Percentiles rank a stretch among this genome's conserved stretches.
These are phyloP conservation scores for Cynara cardunculus DNA, from an alignment of 129 eudicot species.

Conservation along the genomic window DNA sequence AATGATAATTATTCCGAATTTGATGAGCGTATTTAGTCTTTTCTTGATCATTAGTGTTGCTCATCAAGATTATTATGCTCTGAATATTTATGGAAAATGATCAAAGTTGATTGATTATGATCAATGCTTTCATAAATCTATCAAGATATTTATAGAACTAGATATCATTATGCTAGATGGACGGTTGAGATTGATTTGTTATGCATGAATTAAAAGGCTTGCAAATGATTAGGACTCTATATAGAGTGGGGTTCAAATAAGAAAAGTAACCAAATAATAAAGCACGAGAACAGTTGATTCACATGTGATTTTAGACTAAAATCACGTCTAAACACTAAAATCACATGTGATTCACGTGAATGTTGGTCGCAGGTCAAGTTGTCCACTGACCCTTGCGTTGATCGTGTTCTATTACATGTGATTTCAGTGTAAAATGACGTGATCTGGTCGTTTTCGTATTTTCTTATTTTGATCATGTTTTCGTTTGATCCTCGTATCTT, in stretches of 20 bases:
- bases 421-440: not conserved
- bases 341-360: not conserved
- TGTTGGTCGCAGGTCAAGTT: not conserved
- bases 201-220: not conserved
- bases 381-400: too few relatives aligned
- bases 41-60: not conserved
- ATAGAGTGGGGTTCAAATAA: not conserved
- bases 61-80: not conserved
- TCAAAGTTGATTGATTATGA: not conserved
- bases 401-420: too few relatives aligned
- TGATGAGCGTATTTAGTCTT: not conserved
- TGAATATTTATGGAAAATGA: not conserved
- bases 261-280: not conserved
- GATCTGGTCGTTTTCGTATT: not conserved
- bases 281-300: not conserved
- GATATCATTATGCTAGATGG: not conserved
- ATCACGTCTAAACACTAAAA: not conserved
- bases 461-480: not conserved
- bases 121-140: not conserved
- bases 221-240: not conserved
- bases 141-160: not conserved
- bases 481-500: not conserved
- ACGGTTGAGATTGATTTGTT: not conserved
- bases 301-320: not conserved
- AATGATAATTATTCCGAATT: not conserved